Conservation (phyloP, 768 basidiomycete genomes). For the Lepiota venenata region DNA sequence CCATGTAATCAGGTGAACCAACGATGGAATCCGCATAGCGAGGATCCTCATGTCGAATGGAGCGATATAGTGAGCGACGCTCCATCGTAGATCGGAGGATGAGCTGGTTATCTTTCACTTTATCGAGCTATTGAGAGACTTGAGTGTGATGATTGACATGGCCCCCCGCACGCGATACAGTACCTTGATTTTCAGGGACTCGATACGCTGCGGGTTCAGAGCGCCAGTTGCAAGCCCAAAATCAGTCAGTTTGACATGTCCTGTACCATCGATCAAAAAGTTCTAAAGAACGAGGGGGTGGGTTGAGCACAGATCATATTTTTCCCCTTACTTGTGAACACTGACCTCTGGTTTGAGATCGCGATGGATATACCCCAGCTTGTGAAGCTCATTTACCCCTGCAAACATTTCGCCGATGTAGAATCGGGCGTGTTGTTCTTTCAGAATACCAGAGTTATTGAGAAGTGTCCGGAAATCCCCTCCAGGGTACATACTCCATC, state of each 20-base stretch:
- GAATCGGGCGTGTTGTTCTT: slow-evolving; percentile 95
- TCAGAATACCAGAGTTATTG: slow-evolving; percentile 96
- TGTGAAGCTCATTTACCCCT: slow-evolving; percentile 90
- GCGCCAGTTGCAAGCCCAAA: slow-evolving; percentile 98
- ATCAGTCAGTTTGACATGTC: slow-evolving; percentile 97
- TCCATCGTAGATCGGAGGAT: slow-evolving; percentile 92
- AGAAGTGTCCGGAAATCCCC: slow-evolving; percentile 97
- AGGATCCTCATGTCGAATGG: slow-evolving; percentile 84
- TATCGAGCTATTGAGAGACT: slow-evolving; percentile 66
- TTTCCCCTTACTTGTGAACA: background rate
- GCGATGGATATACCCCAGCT: slow-evolving; percentile 96
- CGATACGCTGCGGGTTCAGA: slow-evolving; percentile 90
- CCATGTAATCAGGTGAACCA: slow-evolving; percentile 99
- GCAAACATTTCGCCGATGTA: slow-evolving; percentile 99
- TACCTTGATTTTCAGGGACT: slow-evolving; percentile 91
- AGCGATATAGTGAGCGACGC: slow-evolving; percentile 91
- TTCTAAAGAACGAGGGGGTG: slow-evolving; percentile 59
- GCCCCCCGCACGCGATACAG: background rate
- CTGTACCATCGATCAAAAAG: slow-evolving; percentile 92
- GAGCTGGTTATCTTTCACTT: slow-evolving; percentile 91
- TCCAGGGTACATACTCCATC: slow-evolving; percentile 98
- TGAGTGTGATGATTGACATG: background rate
- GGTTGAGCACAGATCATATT: background rate
- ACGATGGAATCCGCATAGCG: slow-evolving; percentile 97
- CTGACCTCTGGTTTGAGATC: slow-evolving; percentile 95